phyloP scores from a whole-genome alignment of 116 monocot genomes.

The Trichopus zeylanicus region DNA sequence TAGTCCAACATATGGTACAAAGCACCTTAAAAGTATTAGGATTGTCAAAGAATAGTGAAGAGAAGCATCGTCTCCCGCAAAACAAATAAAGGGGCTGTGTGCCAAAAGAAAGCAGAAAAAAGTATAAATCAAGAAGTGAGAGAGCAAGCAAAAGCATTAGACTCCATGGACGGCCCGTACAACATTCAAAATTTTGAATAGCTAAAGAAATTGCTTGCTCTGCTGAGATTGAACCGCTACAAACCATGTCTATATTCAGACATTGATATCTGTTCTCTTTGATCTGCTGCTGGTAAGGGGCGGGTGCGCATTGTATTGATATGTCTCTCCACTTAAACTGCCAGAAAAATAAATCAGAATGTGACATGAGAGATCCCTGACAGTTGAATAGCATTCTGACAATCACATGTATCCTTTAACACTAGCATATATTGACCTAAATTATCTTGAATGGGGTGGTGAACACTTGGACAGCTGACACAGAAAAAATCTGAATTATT shows the following conservation, averaged over 20 bases:
- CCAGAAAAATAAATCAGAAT: not conserved
- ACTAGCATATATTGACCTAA: not conserved
- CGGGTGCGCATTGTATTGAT: constrained; percentile 52
- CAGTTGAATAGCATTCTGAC: not conserved
- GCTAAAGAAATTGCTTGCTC: not conserved
- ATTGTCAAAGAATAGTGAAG: not conserved
- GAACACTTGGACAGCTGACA: not conserved
- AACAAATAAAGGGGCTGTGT: not conserved
- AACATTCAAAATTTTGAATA: no score
- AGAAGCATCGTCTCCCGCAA: not conserved
- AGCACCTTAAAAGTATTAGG: not conserved
- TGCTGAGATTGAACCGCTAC: not conserved
- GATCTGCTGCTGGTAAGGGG: constrained; percentile 65
- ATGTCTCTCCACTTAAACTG: constrained; percentile 43
- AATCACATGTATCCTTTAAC: not conserved
- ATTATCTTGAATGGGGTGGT: not conserved
- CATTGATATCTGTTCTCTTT: constrained; percentile 65
- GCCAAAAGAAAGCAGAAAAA: not conserved
- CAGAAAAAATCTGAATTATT: not conserved
- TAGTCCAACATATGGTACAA: not conserved
- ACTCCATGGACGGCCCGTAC: no score
- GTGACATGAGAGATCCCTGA: not conserved
- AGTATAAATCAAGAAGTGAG: not conserved
- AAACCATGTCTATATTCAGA: constrained; percentile 21
- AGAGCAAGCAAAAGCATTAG: not conserved